Base-by-base conservation (phyloP, 2,329 filamentous ascomycete genomes). In the Claviceps citrina region DNA sequence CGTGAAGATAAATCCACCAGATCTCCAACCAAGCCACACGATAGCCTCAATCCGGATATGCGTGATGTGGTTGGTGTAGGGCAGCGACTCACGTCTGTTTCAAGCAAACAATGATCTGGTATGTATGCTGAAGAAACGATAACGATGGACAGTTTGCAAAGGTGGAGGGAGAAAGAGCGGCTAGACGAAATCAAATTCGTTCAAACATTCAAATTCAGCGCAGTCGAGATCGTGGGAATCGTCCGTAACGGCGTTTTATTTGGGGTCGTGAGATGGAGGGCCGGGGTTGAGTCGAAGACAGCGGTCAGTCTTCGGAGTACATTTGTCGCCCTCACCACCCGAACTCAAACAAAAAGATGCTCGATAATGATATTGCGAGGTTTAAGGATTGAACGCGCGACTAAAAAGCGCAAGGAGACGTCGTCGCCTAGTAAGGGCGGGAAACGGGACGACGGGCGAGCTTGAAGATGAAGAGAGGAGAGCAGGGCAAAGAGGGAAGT, bases 161-260 rank as follows among this genome's bases (percentile, higher is more conserved):
- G n/a, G 32, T 24, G 5, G 10, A 30, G 18, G 22, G 46, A 51
- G 65, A 66, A 65, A 46, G 64, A 67, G 64, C 53, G 65, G 62
- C 61, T 61, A 55, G 64, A 66, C 63, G 62, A 63, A 54, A 56
- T 54, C 42, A 38, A 45, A 43, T 46, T 48, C 32, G 50, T 41
- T 31, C 32, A 31, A 49, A 46, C 48, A 52, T 51, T 46, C 47
- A 45, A 33, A 37, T 50, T 46, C 47, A 46, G 18, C 32, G 31
- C 22, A 41, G 38, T 47, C 47, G 42, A 48, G 47, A 54, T 51
- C 52, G 56, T 49, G 46, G 49, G 41, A 41, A 45, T 38, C 37
- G 46, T 49, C 49, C 50, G 51, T 49, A 36, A 47, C 43, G 39
- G 43, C 32, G 34, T 41, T 42, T 37, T 41, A n/a, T n/a, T n/a